Percentiles rank a stretch among this genome's conserved stretches.
Conservation (phyloP, 345 rosid genomes). For the Clausena lansium region DNA sequence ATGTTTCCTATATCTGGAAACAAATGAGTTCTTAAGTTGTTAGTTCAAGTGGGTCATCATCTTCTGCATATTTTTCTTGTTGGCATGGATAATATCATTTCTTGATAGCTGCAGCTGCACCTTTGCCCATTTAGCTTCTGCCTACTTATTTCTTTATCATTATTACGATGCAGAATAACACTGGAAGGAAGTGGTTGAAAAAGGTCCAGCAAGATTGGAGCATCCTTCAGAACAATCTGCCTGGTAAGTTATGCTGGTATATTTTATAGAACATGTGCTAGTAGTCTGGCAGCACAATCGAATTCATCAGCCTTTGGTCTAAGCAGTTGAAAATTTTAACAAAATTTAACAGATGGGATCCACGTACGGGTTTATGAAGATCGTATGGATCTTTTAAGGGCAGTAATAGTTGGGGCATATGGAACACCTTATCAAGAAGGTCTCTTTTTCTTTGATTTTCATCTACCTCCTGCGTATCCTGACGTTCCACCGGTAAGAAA, state of each 20-base stretch:
- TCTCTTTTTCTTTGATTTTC: constrained; percentile 94
- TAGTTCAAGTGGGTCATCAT: not conserved
- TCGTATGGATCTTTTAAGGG: constrained; percentile 91
- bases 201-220: constrained; percentile 98
- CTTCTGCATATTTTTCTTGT: not conserved
- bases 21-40: not conserved
- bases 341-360: constrained; percentile 61
- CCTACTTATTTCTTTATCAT: not conserved
- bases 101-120: not conserved
- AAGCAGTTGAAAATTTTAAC: constrained; percentile 6
- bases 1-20: not conserved
- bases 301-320: not conserved
- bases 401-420: constrained; percentile 87
- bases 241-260: constrained; percentile 52
- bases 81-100: not conserved
- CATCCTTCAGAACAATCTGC: constrained; percentile 94
- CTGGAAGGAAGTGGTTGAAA: constrained; percentile 85
- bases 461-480: constrained; percentile 85
- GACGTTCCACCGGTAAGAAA: constrained; percentile 79
- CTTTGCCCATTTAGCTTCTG: not conserved
- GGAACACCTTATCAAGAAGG: constrained; percentile 99
- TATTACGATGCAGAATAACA: constrained; percentile 51
- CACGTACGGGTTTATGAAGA: constrained; percentile 89
- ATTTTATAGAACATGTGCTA: constrained; percentile 3
- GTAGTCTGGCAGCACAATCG: not conserved